Evolutionary conservation across 345 rosid genomes (phyloP), one percentile per base, ranked within the genome.

Genomic region (Schrenkiella parvula): DNA sequence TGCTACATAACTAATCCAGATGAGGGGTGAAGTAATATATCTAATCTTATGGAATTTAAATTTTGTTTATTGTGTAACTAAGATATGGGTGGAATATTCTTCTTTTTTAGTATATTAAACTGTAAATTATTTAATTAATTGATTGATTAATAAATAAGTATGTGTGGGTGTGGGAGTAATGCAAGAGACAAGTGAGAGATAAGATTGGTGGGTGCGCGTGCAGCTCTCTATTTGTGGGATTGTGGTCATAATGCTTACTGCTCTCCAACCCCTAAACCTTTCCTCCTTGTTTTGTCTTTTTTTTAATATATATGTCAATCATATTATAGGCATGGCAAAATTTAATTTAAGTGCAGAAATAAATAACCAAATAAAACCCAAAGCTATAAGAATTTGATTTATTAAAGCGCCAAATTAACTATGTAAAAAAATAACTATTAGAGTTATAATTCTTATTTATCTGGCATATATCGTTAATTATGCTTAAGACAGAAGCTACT

Each of bases 191-290:
- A 66, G 72, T 68, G 48, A 71, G 62, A 46, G 39, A 42, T 52
- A 77, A 78, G 85, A 79, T 85, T 74, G 85, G 87, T 87, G 90
- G 84, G 63, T 87, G 88, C 95, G 91, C 91, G 81, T 87, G 92
- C 90, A 73, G 77, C 68, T 44, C 72, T 46, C 58, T 75, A 73
- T 75, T 71, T 61, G 86, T 81, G 88, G 87, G 82, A 81, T 73
- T 82, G 88, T 81, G 87, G 87, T 84, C 84, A 84, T 81, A 75
- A 62, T 89, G 75, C 70, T 62, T 26, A 52, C 59, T 75, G 47
- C 51, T 74, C 63, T 59, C 54, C 28, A 38, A 38, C 68, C 62
- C 44, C 8, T 51, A 14, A 66, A 41, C 42, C 4, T 68, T 34
- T 41, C 62, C 58, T 32, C 15, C 43, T 44, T 21, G 19, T 23